Percentiles rank a stretch among this genome's conserved stretches.
These are phyloP conservation scores for Cladophialophora yegresii DNA, from an alignment of 2,329 filamentous ascomycete species.

Conservation along the genomic window DNA sequence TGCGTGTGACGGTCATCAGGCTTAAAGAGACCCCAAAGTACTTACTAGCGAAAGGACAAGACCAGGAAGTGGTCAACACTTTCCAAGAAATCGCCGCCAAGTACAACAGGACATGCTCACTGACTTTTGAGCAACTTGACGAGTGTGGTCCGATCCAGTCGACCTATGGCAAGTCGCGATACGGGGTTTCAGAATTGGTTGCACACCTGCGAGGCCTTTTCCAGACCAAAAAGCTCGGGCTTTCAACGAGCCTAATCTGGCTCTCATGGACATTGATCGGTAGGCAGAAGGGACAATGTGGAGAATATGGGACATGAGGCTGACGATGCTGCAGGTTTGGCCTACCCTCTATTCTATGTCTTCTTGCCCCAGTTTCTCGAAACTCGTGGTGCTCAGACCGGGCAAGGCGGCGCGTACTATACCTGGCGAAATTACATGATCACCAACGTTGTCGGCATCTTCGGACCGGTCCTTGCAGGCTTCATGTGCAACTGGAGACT, in stretches of 20 bases:
- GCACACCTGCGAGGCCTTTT: slow-evolving; percentile 69
- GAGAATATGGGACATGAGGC: neutral
- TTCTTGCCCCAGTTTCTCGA: slow-evolving; percentile 57
- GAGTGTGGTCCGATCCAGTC: slow-evolving; percentile 46
- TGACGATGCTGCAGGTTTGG: slow-evolving; percentile 14
- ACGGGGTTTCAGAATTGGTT: slow-evolving; percentile 27
- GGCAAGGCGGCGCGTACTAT: slow-evolving; percentile 70
- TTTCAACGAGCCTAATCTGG: slow-evolving; percentile 60
- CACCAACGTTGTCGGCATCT: slow-evolving; percentile 70
- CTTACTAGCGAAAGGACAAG: slow-evolving; percentile 70
- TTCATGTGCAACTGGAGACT: slow-evolving; percentile 67
- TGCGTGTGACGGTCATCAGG: slow-evolving; percentile 68
- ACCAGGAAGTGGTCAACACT: slow-evolving; percentile 68
- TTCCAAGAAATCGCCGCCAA: slow-evolving; percentile 59
- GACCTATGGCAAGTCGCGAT: slow-evolving; percentile 43
- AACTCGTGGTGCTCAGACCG: slow-evolving; percentile 67
- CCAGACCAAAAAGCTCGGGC: slow-evolving; percentile 61
- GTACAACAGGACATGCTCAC: slow-evolving; percentile 55
- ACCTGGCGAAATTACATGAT: slow-evolving; percentile 81
- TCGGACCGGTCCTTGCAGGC: slow-evolving; percentile 71
- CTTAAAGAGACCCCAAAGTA: slow-evolving; percentile 77
- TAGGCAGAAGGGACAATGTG: neutral
- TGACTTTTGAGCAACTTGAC: slow-evolving; percentile 54
- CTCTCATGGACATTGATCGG: slow-evolving; percentile 71
- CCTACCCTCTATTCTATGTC: slow-evolving; percentile 75